Conservation (phyloP, 129 eudicot species). For the Heracleum sosnowskyi region DNA sequence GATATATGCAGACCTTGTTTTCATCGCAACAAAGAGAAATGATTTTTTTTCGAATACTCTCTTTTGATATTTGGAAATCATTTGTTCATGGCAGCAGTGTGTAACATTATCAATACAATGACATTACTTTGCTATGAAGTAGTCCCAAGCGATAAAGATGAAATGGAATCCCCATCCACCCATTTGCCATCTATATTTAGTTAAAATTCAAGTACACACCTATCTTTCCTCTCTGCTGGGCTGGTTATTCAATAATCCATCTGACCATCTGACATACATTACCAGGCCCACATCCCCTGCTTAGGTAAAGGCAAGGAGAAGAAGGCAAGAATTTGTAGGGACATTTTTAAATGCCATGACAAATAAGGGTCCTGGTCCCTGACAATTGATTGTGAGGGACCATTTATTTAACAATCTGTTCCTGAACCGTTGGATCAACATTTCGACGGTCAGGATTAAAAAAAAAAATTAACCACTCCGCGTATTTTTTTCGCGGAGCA, state of each 20-base stretch:
- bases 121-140: not conserved
- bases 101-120: no score
- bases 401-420: no score
- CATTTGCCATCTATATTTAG: not conserved
- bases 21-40: no score
- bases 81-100: not conserved
- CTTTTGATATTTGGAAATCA: no score
- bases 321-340: slow-evolving; percentile 2
- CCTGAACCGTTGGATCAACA: no score
- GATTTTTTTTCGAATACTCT: no score
- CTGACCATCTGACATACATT: not conserved
- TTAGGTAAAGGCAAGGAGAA: slow-evolving; percentile 4
- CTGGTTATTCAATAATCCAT: not conserved
- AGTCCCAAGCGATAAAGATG: not conserved
- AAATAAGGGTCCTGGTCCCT: no score
- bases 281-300: not conserved
- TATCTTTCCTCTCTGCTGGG: not conserved
- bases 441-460: no score
- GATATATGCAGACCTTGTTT: no score
- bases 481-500: no score
- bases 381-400: no score
- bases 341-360: not conserved
- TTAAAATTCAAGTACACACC: not conserved
- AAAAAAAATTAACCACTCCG: no score
- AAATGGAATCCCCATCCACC: not conserved